These are phyloP conservation scores for Talaromyces wortmannii DNA, from an alignment of 495 filamentous ascomycete genomes.

Conservation along the genomic window DNA sequence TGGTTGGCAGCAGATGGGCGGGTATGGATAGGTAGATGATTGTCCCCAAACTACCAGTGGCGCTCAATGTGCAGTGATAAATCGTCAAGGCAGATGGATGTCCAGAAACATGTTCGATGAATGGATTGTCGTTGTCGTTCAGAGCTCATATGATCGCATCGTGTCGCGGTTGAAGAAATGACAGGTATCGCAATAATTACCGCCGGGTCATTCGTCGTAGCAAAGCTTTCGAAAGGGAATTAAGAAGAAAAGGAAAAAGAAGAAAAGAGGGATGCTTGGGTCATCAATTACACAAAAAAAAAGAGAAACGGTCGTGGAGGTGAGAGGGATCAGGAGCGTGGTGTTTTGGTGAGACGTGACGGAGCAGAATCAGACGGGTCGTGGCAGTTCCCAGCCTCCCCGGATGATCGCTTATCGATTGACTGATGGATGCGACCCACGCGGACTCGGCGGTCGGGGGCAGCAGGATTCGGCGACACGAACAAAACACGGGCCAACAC, in stretches of 20 bases:
- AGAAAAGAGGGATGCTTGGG: constrained; percentile 11
- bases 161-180: no score
- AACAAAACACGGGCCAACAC: background rate
- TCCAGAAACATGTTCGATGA: background rate
- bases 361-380: background rate
- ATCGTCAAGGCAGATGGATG: background rate
- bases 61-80: no score
- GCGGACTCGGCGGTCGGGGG: background rate
- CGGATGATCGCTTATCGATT: constrained; percentile 6
- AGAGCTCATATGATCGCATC: background rate
- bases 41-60: background rate
- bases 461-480: background rate
- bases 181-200: background rate
- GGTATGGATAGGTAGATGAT: background rate
- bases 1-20: constrained; percentile 10
- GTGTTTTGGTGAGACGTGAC: background rate
- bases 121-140: background rate
- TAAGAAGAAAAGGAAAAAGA: constrained; percentile 5
- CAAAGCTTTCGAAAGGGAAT: background rate
- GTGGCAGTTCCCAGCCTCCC: constrained; percentile 3
- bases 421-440: background rate
- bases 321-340: background rate
- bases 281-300: constrained; percentile 15
- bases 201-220: background rate
- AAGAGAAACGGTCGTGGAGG: constrained; percentile 5